Percentiles rank a stretch among this genome's conserved stretches.
phyloP scores from a whole-genome alignment of 148 eudicot species.

The Vaccinium macrocarpon region DNA sequence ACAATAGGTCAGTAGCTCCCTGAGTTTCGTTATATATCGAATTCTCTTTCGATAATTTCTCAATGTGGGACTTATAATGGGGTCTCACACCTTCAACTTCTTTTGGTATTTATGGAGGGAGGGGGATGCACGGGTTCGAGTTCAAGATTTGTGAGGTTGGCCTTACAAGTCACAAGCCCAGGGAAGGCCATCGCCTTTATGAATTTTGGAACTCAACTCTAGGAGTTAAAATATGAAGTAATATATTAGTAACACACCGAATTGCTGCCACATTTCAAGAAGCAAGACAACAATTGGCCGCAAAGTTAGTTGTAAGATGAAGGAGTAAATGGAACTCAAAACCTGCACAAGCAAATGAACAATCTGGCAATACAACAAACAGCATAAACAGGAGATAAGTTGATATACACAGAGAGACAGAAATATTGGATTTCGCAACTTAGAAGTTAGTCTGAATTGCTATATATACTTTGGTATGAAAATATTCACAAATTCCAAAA shows the following conservation, averaged over 20 bases:
- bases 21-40: too few species aligned
- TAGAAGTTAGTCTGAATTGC: not conserved
- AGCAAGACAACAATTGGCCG: not conserved
- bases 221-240: not conserved
- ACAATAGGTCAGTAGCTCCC: too few species aligned
- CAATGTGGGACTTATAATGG: too few species aligned
- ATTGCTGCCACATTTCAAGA: not conserved
- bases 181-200: not conserved
- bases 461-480: not conserved
- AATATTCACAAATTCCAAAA: not conserved
- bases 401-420: not conserved
- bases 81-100: too few species aligned
- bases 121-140: not conserved
- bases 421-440: not conserved
- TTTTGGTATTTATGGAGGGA: too few species aligned
- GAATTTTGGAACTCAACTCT: not conserved
- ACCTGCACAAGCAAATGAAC: not conserved
- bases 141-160: not conserved
- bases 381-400: not conserved
- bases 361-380: not conserved
- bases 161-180: not conserved
- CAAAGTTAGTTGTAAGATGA: not conserved
- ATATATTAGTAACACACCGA: not conserved
- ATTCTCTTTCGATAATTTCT: too few species aligned
- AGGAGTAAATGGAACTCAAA: not conserved